Base-by-base conservation (phyloP, 1,284 basidiomycete species). In the Fomitopsis pinicola region DNA sequence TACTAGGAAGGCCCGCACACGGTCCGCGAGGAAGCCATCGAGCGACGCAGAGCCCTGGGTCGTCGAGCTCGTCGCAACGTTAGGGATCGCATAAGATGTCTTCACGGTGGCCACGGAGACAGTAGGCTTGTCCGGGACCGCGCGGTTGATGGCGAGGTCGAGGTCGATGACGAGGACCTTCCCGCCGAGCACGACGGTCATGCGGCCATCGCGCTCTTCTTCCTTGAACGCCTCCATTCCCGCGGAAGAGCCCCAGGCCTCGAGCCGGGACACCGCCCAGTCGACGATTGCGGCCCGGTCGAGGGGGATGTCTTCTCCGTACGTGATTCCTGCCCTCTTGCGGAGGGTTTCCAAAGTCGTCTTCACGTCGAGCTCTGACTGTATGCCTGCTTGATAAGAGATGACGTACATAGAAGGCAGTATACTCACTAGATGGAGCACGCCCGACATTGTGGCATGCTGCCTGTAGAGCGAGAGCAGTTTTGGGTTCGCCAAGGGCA, bases 151-250 rank as follows among this genome's bases (percentile, higher is more conserved):
- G 10, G 75, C 67, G 63, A 92, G 81, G 64, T 88, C 86, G 61
- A 92, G 79, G 68, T 93, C 90, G 58, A 92, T 75, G 33, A 92
- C 89, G 14, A 92, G 77, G 9, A 92, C 84, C 70, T 91, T 89
- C 1, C 90, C 90, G 2, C 84, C 90, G 35, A 92, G 80, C 17
- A 87, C 80, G 42, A 89, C 75, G 0, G 81, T 84, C 42, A 81
- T 76, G n/a, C 73, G 76, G 22, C 79, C 82, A 45, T 81, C 80
- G 33, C 75, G 72, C 40, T 80, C 78, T 28, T 74, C 74, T 35
- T 89, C 89, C 63, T 81, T 83, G 76, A 88, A 92, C 1, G 84
- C 78, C 68, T 90, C 87, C 88, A 92, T 88, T 42, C 87, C 87
- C 14, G 80, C 84, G 28, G 78, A 74, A 15, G 78, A 78, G 19